Conservation (phyloP, 2,329 filamentous ascomycete genomes). For the Cladosporium sp. region DNA sequence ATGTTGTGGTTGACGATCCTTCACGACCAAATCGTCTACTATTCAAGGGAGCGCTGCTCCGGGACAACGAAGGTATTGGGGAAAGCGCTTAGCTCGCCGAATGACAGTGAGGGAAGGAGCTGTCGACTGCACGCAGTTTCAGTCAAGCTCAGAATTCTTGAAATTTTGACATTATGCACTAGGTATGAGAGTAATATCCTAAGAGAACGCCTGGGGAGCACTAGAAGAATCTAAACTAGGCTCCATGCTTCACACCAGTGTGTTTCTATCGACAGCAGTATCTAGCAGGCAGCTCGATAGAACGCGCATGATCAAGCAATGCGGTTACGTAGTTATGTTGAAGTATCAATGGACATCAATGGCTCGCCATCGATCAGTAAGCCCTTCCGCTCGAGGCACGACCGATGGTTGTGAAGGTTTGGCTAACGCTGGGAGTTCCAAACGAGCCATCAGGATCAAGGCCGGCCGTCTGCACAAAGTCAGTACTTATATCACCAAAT, state of each 20-base stretch:
- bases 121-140: background rate
- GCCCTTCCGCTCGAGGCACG: conserved; percentile 34
- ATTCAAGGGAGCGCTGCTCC: background rate
- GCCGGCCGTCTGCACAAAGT: conserved; percentile 19
- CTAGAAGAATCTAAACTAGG: background rate
- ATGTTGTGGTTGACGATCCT: no score
- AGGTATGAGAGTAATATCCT: background rate
- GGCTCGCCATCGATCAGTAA: conserved; percentile 22
- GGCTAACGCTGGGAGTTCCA: conserved; percentile 16
- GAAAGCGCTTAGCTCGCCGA: background rate
- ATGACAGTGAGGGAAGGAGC: background rate
- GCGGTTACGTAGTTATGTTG: no score
- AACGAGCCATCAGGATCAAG: conserved; percentile 24
- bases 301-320: background rate
- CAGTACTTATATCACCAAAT: background rate
- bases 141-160: background rate
- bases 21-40: no score
- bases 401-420: conserved; percentile 40
- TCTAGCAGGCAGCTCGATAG: background rate
- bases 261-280: background rate
- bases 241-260: background rate
- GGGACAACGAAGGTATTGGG: background rate
- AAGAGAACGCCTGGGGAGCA: background rate
- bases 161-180: conserved; percentile 1
- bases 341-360: no score